Percentiles rank a stretch among this genome's conserved stretches.
phyloP scores from a whole-genome alignment of 192 early-diverging fungal species.

The Coemansia sp. region DNA sequence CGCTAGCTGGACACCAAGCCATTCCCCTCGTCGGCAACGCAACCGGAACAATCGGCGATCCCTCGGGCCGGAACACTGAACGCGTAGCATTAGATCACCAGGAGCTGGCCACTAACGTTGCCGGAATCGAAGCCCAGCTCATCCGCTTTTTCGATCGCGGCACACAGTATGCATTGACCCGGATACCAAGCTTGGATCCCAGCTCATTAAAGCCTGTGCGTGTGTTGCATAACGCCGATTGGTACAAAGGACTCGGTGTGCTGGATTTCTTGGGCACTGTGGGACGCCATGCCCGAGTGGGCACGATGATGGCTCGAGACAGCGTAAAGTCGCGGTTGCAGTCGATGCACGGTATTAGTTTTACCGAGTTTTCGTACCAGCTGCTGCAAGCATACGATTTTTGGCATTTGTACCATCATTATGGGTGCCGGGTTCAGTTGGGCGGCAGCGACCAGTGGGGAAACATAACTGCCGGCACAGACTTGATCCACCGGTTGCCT shows the following conservation, averaged over 20 bases:
- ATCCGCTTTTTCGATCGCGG: constrained; percentile 67
- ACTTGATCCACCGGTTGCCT: constrained; percentile 76
- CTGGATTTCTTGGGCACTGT: constrained; percentile 75
- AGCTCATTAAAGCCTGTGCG: constrained; percentile 52
- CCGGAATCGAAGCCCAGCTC: constrained; percentile 71
- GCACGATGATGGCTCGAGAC: constrained; percentile 83
- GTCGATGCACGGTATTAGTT: constrained; percentile 83
- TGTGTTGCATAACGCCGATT: constrained; percentile 79
- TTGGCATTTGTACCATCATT: constrained; percentile 70
- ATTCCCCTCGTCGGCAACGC: constrained; percentile 90
- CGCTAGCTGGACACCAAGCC: constrained; percentile 74
- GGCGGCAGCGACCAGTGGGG: constrained; percentile 99
- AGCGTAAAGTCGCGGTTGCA: constrained; percentile 82
- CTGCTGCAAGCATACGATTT: constrained; percentile 94
- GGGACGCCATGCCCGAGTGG: constrained; percentile 78
- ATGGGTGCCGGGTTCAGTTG: constrained; percentile 59
- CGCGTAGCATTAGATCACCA: constrained; percentile 64
- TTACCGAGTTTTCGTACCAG: constrained; percentile 97
- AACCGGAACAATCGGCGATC: constrained; percentile 91
- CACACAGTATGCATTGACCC: constrained; percentile 31
- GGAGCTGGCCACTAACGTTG: constrained; percentile 62
- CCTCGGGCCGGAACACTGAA: constrained; percentile 82
- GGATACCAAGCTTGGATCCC: constrained; percentile 31
- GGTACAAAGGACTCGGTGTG: constrained; percentile 72
- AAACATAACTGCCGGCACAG: constrained; percentile 91